Evolutionary conservation across 2,329 filamentous ascomycete species (phyloP).

Genomic region (Biscogniauxia mediterranea): DNA sequence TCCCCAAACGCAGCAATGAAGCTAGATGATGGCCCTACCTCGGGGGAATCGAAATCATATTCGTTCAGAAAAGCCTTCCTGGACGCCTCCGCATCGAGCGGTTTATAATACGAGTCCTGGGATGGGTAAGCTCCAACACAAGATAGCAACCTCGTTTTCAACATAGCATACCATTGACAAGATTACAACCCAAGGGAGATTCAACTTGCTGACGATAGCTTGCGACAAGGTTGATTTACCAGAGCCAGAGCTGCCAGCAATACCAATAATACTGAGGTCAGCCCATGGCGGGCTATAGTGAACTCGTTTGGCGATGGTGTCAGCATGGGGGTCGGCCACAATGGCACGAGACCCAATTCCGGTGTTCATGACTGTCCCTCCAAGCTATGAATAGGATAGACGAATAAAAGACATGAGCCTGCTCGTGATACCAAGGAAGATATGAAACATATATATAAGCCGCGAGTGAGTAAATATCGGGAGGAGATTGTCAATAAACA

Average conservation of each 20-base stretch:
- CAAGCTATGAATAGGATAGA: constrained; percentile 9
- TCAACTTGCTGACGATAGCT: constrained; percentile 85
- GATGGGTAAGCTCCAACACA: constrained; percentile 18
- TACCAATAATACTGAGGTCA: constrained; percentile 92
- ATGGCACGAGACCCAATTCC: constrained; percentile 26
- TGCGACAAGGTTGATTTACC: constrained; percentile 92
- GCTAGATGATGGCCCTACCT: constrained; percentile 42
- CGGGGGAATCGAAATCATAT: constrained; percentile 92
- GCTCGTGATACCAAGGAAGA: background rate
- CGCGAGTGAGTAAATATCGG: background rate
- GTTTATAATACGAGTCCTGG: constrained; percentile 97
- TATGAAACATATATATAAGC: background rate
- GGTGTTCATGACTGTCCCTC: constrained; percentile 28
- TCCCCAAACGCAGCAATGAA: constrained; percentile 6
- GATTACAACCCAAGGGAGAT: constrained; percentile 97
- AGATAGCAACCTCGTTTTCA: constrained; percentile 14
- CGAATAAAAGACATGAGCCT: constrained; percentile 11
- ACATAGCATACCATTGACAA: constrained; percentile 75
- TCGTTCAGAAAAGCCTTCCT: constrained; percentile 82
- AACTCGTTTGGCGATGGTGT: constrained; percentile 55
- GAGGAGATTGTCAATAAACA: background rate
- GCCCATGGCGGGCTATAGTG: constrained; percentile 95
- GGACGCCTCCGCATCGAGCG: constrained; percentile 75
- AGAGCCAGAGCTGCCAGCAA: constrained; percentile 92
- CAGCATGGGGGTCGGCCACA: constrained; percentile 32